Base-by-base conservation (phyloP, 1,139 yeast genomes). In the Magnusiomyces clavatus region DNA sequence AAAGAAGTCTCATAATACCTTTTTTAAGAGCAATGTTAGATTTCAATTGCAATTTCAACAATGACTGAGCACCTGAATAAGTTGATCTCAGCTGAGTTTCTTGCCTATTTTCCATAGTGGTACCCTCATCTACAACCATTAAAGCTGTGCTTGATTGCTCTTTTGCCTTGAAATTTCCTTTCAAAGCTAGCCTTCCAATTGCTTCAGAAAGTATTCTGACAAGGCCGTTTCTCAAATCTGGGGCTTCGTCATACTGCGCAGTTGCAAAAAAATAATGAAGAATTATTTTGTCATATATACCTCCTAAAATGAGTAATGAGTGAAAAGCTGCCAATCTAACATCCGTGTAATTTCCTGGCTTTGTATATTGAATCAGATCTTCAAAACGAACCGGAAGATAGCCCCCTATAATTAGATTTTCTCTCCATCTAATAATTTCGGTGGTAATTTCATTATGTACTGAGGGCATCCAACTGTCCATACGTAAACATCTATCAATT, bases 401-500 rank as follows among this genome's bases (percentile, higher is more conserved):
- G 0, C 89, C 89, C 35, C 73, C 72, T 16, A 77, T 69, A 0
- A 86, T 82, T 49, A 94, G 69, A 40, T 75, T 67, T 46, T 86
- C 74, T 60, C 82, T 85, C 63, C 77, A 82, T 49, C 68, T 72
- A 43, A 83, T 68, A 52, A 85, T 82, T 10, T 79, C 74, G 20
- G 71, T 74, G 1, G 89, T 78, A 11, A 88, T 72, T 44, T 76
- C 64, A 42, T 77, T 70, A 46, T 83, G 84, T 58, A 77, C 81
- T 0, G 95, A 82, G 0, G 96, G 95, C 13, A 84, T 75, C 95
- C 95, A 89, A 48, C 80, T 83, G 61, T 92, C 97, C 69, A 94
- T 74, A 57, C 90, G 81, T 58, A 82, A 81, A 56, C 83, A 77
- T 56, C 97, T 75, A 51, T 82, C 80, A 48, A 94, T 72, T 63